Base-by-base conservation (phyloP, 2,329 filamentous ascomycete genomes). In the Zymoseptoria tritici region DNA sequence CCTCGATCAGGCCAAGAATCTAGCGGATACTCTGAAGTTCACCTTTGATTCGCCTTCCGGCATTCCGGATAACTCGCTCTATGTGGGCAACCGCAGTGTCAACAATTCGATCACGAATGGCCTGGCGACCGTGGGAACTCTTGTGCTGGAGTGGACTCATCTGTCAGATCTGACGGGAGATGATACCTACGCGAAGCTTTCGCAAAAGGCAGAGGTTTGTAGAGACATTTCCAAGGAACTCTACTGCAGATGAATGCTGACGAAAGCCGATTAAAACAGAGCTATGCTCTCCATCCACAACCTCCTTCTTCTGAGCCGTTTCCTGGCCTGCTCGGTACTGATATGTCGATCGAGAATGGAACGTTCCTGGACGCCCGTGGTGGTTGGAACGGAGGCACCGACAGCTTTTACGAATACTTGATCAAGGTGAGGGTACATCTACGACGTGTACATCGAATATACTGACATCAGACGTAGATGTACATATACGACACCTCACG, bases 391-490 rank as follows among this genome's bases (percentile, higher is more conserved):
- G 90, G 87, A 55, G 87, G 88, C 6, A 83, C 82, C 29, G 90
- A 95, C 73, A 90, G 85, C 51, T 95, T 87, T 76, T 96, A 95
- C 76, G 90, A 95, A 75, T 95, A 95, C 69, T 82, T 96, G 31
- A 87, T 96, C 73, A 96, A 96, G 62, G 46, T 19, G 4, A 31
- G n/a, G n/a, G n/a, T n/a, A n/a, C n/a, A n/a, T n/a, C n/a, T n/a
- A n/a, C n/a, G n/a, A n/a, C n/a, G n/a, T n/a, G n/a, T n/a, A n/a
- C n/a, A n/a, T n/a, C n/a, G n/a, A n/a, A n/a, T n/a, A n/a, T 24
- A 36, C 20, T 53, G 20, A 53, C 49, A 8, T 22, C 4, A 9
- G 11, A 7, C 49, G n/a, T 50, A 58, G 78, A 93, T 94, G 89
- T 95, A 86, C 68, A 74, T 93, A 57, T 95, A 95, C 72, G 87